A percentile compares a stretch with the other conserved stretches of the same genome.
phyloP scores from a whole-genome alignment of 371 early-diverging fungal species.

The Lichtheimia corymbifera region DNA sequence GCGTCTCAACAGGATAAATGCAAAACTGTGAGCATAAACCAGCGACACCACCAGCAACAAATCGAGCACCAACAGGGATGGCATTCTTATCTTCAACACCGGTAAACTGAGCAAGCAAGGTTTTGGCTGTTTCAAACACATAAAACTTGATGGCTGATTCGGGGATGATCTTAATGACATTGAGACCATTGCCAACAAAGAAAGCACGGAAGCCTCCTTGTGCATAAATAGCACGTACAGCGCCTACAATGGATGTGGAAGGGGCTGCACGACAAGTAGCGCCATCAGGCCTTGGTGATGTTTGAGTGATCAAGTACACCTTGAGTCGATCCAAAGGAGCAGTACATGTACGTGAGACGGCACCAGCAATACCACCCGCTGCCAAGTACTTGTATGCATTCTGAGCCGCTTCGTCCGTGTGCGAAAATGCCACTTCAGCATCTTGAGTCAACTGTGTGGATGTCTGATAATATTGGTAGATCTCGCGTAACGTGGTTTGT shows the following conservation, averaged over 20 bases:
- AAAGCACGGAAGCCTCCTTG: conserved; percentile 72
- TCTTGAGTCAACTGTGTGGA: conserved; percentile 61
- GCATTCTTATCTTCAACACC: conserved; percentile 50
- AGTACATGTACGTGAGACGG: conserved; percentile 74
- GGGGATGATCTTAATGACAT: conserved; percentile 81
- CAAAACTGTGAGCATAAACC: conserved; percentile 76
- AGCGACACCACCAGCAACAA: conserved; percentile 81
- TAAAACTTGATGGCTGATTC: conserved; percentile 81
- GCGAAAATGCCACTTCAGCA: conserved; percentile 62
- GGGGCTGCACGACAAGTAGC: conserved; percentile 9
- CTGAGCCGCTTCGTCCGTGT: conserved; percentile 43
- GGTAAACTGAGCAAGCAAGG: conserved; percentile 50
- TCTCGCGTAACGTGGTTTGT: conserved; percentile 51
- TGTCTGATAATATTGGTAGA: conserved; percentile 64
- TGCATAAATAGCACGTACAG: conserved; percentile 58
- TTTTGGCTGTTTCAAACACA: conserved; percentile 71
- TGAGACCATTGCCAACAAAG: conserved; percentile 85
- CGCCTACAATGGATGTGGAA: conserved; percentile 29
- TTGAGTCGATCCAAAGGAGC: conserved; percentile 81
- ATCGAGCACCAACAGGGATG: conserved; percentile 66
- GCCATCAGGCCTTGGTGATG: conserved; percentile 11
- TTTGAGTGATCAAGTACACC: conserved; percentile 71
- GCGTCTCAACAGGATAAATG: conserved; percentile 81
- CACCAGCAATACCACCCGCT: conserved; percentile 79
- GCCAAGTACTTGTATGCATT: conserved; percentile 63